Conservation (phyloP, 192 early-diverging fungal species). For the Entrophospora sp. region DNA sequence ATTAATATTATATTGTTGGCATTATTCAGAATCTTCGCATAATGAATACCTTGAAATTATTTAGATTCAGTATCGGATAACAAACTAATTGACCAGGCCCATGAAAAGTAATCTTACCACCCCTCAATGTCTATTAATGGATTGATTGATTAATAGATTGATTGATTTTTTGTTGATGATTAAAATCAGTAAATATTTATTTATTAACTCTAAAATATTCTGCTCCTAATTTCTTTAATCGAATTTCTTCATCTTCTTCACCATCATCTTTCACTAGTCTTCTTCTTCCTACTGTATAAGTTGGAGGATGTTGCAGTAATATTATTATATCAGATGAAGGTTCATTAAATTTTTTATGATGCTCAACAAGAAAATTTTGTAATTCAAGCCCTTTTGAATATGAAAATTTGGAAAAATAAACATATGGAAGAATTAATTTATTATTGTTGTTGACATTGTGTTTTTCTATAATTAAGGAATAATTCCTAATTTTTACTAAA, state of each 20-base stretch:
- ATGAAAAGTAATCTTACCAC: constrained; percentile 94
- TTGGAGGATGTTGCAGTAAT: constrained; percentile 80
- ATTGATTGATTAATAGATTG: not conserved
- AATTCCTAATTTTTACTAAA: too few relatives aligned
- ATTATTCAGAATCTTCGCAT: not conserved
- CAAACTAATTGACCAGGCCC: constrained; percentile 95
- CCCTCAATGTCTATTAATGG: constrained; percentile 58
- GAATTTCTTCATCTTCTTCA: constrained; percentile 24
- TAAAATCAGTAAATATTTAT: not conserved
- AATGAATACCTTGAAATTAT: constrained; percentile 44
- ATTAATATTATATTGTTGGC: not conserved
- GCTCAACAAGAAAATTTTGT: constrained; percentile 55
- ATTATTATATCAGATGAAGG: constrained; percentile 43
- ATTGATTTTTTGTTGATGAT: not conserved
- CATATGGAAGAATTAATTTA: constrained; percentile 28
- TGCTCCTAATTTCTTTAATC: constrained; percentile 55
- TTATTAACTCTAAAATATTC: constrained; percentile 54
- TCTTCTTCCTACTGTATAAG: constrained; percentile 88
- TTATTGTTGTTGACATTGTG: too few relatives aligned
- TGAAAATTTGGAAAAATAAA: constrained; percentile 37
- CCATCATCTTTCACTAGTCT: constrained; percentile 53
- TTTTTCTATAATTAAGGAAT: too few relatives aligned
- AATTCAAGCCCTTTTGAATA: constrained; percentile 53
- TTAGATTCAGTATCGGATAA: constrained; percentile 84
- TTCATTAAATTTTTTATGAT: constrained; percentile 21